Evolutionary conservation across 257 asterid species (phyloP).

Genomic region (Agastache rugosa): DNA sequence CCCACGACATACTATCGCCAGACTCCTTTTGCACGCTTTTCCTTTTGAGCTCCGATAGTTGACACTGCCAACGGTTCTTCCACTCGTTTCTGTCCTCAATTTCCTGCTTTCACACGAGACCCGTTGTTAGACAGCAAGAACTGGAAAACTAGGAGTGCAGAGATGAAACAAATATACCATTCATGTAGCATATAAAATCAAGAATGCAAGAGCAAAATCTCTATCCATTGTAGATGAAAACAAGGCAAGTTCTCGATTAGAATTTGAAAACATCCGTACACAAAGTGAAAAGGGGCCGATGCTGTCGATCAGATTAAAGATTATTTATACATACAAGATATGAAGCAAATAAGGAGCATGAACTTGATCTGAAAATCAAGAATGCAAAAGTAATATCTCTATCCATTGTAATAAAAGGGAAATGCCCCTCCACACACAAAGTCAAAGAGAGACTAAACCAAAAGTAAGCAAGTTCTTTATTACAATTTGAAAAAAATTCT

Average conservation of each 20-base stretch:
- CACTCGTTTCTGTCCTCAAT: constrained; percentile 61
- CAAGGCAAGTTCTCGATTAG: neutral
- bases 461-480: neutral
- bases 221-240: neutral
- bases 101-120: constrained; percentile 48
- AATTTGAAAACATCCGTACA: neutral
- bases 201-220: neutral
- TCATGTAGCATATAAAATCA: neutral
- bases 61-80: constrained; percentile 76
- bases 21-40: constrained; percentile 59
- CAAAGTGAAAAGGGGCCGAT: neutral
- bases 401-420: neutral
- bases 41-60: constrained; percentile 66
- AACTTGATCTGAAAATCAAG: neutral
- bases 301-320: neutral
- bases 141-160: neutral
- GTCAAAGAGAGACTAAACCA: neutral
- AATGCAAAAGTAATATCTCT: neutral
- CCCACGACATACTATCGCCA: constrained; percentile 68
- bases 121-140: constrained; percentile 14
- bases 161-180: neutral
- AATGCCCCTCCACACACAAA: neutral
- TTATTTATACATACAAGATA: neutral
- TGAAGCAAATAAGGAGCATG: neutral
- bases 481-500: neutral